Base-by-base conservation (phyloP, 495 filamentous ascomycete species). In the Apiosordaria backusii region DNA sequence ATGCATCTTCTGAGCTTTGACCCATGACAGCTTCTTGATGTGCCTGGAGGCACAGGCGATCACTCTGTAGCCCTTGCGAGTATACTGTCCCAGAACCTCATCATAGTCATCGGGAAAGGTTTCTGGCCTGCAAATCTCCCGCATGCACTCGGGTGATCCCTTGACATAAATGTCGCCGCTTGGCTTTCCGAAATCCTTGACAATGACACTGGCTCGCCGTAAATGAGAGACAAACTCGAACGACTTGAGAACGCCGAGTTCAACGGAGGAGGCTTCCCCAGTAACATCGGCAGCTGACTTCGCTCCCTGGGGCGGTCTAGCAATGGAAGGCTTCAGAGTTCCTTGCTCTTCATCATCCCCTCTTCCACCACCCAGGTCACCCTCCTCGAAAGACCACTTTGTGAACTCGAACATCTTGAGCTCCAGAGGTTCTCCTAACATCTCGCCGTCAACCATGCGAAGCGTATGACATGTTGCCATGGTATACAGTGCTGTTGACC, bases 361-460 rank as follows among this genome's bases (percentile, higher is more conserved):
- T 70, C 82, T 79, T 71, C 84, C 80, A 27, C 80, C 74, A 25
- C 82, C 81, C 68, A 89, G 84, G 45, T 85, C 88, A 3, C 92
- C 91, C 79, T 99, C 95, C 74, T 97, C 88, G 69, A 89, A 99
- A 1, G 87, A 85, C 96, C 96, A 99, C 5, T 86, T 85, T 1
- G 96, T 99, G 71, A 97, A 99, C 71, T 97, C 88, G 73, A 99
- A 99, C 96, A 99, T 99, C 73, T 98, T 98, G 57, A 97, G 80
- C 76, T 99, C 96, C 16, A 99, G 83, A 29, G 96, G 96, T 76
- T 99, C 96, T 5, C 96, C 96, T 22, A 99, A 80, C 18, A 97
- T 81, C 70, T 97, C 92, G 54, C 85, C 88, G 67, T 99, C 93
- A 18, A 98, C 88, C 45, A 88, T 84, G 27, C 92, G 86, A 18